Evolutionary conservation across 805 yeast genomes (phyloP), one percentile per base, ranked within the genome.

Genomic region (Kazachstania taianensis): DNA sequence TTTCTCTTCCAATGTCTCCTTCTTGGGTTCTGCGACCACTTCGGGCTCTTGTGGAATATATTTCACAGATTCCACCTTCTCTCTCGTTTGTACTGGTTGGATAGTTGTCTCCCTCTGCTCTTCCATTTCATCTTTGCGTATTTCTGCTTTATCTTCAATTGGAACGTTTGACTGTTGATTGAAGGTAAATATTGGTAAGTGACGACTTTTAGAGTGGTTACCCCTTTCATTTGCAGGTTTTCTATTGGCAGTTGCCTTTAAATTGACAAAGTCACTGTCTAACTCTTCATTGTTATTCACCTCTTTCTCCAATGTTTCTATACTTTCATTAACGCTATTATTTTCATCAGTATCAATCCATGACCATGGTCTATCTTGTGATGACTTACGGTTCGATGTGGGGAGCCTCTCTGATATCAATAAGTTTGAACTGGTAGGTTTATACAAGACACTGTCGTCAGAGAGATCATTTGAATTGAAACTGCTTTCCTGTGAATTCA

Each of bases 131-230:
- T 22, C 25, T 22, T 22, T 9, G 25, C 12, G 8, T 22, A n/a
- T 22, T 9, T 9, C 8, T 22, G 25, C 25, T 9, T 9, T 9
- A n/a, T 22, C 12, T 9, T 9, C 8, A 9, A 22, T 22, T 9
- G 25, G 25, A 9, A 22, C 12, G 25, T 22, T 22, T 22, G 8
- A 9, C 3, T 9, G 12, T 9, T 22, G 25, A 18, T 16, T 37
- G 5, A 24, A 9, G 9, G 16, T 33, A n/a, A 44, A 36, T 9
- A 52, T 42, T 22, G 56, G 56, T 13, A 39, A 35, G 36, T 62
- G 66, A 40, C 65, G 55, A 38, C 61, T 59, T 37, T 63, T 53
- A 3, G 64, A 48, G 37, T 61, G 66, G 36, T 60, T 60, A 7
- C 46, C 43, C 35, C 45, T 44, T 15, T 39, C 44, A 18, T 25